A percentile compares a stretch with the other conserved stretches of the same genome.
These are phyloP conservation scores for Boletus edulis DNA, from an alignment of 768 basidiomycete genomes.

Conservation along the genomic window DNA sequence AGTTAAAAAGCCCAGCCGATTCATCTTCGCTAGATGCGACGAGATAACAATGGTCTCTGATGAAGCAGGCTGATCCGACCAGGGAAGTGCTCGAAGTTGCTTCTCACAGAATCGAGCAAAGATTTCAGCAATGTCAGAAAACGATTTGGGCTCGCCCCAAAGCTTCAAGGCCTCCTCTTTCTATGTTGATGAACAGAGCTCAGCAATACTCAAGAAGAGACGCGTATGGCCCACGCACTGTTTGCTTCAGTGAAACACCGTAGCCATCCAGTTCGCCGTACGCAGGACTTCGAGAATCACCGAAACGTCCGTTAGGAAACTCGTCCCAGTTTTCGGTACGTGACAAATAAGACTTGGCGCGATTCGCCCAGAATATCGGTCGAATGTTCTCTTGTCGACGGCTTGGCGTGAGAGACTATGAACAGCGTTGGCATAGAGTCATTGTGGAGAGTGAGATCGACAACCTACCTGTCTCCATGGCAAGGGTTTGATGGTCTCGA, in stretches of 20 bases:
- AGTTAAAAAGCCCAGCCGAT: conserved; percentile 89
- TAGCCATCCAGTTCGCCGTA: conserved; percentile 98
- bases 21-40: conserved; percentile 76
- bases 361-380: conserved; percentile 99
- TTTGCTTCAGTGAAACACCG: conserved; percentile 88
- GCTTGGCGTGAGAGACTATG: conserved; percentile 85
- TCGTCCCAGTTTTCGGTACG: conserved; percentile 99
- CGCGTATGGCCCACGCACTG: conserved; percentile 43
- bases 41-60: conserved; percentile 83
- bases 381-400: conserved; percentile 90
- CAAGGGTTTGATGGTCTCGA: conserved; percentile 91
- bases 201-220: conserved; percentile 1
- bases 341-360: conserved; percentile 90
- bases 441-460: neutral
- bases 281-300: conserved; percentile 95
- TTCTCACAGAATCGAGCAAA: conserved; percentile 84
- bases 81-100: conserved; percentile 78
- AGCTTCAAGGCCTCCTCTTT: conserved; percentile 83
- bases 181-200: conserved; percentile 43
- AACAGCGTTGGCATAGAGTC: conserved; percentile 4
- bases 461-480: conserved; percentile 89
- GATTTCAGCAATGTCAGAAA: conserved; percentile 64
- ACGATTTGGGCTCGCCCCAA: conserved; percentile 79
- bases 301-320: conserved; percentile 98
- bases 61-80: conserved; percentile 90